A percentile compares a stretch with the other conserved stretches of the same genome.
These are phyloP conservation scores for Polyplosphaeria fusca DNA, from an alignment of 495 filamentous ascomycete species.

Conservation along the genomic window DNA sequence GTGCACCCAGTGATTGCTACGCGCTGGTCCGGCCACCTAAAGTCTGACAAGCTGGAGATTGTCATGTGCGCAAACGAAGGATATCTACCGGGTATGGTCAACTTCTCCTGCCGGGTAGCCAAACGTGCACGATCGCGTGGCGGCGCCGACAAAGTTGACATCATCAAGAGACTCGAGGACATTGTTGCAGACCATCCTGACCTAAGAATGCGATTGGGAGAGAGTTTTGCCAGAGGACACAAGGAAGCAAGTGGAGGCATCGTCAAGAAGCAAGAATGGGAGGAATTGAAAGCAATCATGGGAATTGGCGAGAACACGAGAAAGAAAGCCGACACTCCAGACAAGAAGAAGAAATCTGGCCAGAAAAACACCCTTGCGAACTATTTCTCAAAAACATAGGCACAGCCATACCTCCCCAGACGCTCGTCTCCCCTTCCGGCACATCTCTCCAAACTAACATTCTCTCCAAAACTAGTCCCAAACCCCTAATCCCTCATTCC, in stretches of 20 bases:
- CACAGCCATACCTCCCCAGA: background rate
- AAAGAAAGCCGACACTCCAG: conserved; percentile 27
- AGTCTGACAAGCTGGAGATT: conserved; percentile 51
- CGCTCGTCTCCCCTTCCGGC: too few relatives aligned
- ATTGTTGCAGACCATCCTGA: conserved; percentile 45
- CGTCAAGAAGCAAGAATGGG: conserved; percentile 52
- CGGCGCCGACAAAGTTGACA: conserved; percentile 51
- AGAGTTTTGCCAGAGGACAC: conserved; percentile 57
- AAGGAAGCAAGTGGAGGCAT: conserved; percentile 59
- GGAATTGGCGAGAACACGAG: conserved; percentile 49
- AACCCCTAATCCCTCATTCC: background rate
- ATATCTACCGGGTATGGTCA: conserved; percentile 54
- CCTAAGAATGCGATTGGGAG: conserved; percentile 50
- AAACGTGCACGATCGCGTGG: conserved; percentile 45
- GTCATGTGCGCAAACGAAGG: conserved; percentile 58
- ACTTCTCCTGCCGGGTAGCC: conserved; percentile 58
- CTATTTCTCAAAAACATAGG: conserved; percentile 41
- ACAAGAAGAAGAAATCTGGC: conserved; percentile 38
- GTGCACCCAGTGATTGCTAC: conserved; percentile 60
- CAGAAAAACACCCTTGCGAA: conserved; percentile 51
- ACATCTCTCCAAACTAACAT: too few relatives aligned
- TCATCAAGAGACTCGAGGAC: conserved; percentile 50
- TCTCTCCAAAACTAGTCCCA: background rate
- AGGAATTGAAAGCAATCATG: conserved; percentile 54
- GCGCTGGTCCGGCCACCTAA: conserved; percentile 53